Conservation (phyloP, 2,329 filamentous ascomycete species). For the Colletotrichum costaricense region DNA sequence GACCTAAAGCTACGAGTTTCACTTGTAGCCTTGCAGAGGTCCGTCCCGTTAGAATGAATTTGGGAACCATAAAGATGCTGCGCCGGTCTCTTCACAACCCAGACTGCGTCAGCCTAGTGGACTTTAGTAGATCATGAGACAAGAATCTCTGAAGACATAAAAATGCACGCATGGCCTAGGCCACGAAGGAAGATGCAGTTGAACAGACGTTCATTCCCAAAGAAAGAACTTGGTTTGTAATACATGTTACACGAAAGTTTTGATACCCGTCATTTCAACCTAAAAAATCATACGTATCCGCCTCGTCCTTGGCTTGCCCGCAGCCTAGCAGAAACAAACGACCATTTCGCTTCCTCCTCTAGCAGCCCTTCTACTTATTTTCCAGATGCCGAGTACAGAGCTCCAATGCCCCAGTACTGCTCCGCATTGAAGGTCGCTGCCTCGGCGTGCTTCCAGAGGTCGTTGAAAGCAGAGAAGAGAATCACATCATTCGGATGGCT, state of each 20-base stretch:
- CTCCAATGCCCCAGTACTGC: conserved; percentile 78
- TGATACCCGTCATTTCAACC: neutral
- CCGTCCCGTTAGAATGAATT: neutral
- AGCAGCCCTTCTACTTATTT: neutral
- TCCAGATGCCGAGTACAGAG: conserved; percentile 38
- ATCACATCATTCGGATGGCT: conserved; percentile 65
- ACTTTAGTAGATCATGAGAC: no score
- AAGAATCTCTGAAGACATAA: no score
- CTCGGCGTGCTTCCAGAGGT: conserved; percentile 79
- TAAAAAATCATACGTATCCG: neutral
- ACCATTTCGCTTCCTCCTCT: neutral
- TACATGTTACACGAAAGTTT: neutral
- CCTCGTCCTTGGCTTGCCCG: conserved; percentile 15
- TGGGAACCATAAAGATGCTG: neutral
- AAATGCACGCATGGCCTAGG: neutral
- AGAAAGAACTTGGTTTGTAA: neutral
- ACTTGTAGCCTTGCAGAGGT: neutral
- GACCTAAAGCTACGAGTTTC: no score
- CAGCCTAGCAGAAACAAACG: neutral
- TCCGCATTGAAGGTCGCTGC: conserved; percentile 76
- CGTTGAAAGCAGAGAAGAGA: conserved; percentile 84
- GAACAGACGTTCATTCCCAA: no score
- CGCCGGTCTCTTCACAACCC: no score
- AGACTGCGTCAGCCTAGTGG: no score
- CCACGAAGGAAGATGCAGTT: no score